Base-by-base conservation (phyloP, 2,329 filamentous ascomycete genomes). In the Capronia americana region DNA sequence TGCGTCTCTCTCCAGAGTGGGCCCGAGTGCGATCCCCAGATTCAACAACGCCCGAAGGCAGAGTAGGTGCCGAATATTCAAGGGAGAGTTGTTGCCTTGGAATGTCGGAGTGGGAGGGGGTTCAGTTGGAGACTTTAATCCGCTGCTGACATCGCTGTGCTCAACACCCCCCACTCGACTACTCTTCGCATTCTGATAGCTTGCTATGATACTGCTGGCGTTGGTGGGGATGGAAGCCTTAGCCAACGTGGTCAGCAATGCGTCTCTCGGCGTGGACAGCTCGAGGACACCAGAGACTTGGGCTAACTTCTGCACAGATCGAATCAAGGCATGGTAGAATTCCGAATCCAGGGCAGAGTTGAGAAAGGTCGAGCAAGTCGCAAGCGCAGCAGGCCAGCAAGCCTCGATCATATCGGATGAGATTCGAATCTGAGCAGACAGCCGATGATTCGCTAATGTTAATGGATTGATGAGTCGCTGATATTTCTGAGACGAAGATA, bases 311-410 rank as follows among this genome's bases (percentile, higher is more conserved):
- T 99, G 95, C 72, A 98, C 96, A 0, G 94, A 92, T 71, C 95
- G 87, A 26, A 99, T 94, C 1, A 99, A 82, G 10, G 90, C 88
- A 71, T 97, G 93, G 73, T 98, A 99, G 73, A 95, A 97, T 61
- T 97, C 93, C 0, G 92, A 90, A 75, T 99, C 95, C 3, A 99
- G 82, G 0, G 94, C 89, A 32, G 95, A 92, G 75, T 96, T 96
- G 20, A 99, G 81, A 75, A 98, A 99, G 0, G 94, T 97, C 0
- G 95, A 99, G 73, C 93, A 97, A 1, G 93, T 95, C 0, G 95
- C 94, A 57, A 99, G 86, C 46, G 98, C 89, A 12, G 95, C 95
- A 55, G 95, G 95, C 95, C 95, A 99, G 77, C 94, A 98, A 71
- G 92, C 86, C 3, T 96, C 92, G 26, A 99, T 90, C 62, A 99